A percentile compares a stretch with the other conserved stretches of the same genome.
phyloP scores from a whole-genome alignment of 2,329 filamentous ascomycete species.

The Acrodontium crateriforme region DNA sequence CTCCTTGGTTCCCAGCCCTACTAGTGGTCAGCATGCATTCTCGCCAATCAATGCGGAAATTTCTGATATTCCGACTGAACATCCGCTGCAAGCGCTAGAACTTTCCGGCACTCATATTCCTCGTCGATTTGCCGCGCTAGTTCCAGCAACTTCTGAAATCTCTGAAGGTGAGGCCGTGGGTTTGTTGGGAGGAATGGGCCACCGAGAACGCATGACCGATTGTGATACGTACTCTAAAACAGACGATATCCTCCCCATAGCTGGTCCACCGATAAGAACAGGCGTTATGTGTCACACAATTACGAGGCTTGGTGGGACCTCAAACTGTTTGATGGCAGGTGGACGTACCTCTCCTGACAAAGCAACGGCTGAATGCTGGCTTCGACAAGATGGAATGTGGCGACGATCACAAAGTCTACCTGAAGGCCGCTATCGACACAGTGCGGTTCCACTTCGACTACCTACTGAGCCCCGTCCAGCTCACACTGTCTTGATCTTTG shows the following conservation, averaged over 20 bases:
- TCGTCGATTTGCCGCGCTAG: conserved; percentile 28
- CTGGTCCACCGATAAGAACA: conserved; percentile 18
- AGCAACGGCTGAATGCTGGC: conserved; percentile 61
- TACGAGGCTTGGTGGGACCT: conserved; percentile 44
- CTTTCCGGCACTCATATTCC: conserved; percentile 10
- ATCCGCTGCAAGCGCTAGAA: conserved; percentile 15
- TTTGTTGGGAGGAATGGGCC: conserved; percentile 33
- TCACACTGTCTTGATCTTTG: conserved; percentile 30
- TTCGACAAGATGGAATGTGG: conserved; percentile 52
- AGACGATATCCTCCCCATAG: conserved; percentile 13
- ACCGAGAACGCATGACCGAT: conserved; percentile 34
- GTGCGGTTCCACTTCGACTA: conserved; percentile 36
- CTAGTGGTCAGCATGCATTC: conserved; percentile 3
- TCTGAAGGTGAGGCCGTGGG: conserved; percentile 20
- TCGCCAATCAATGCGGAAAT: conserved; percentile 1
- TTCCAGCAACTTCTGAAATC: conserved; percentile 17
- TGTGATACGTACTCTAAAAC: conserved; percentile 30
- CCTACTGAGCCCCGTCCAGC: conserved; percentile 18
- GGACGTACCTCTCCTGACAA: conserved; percentile 64
- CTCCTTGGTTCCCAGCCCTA: conserved; percentile 8
- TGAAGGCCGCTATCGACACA: conserved; percentile 61
- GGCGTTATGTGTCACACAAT: conserved; percentile 60
- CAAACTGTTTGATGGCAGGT: conserved; percentile 53
- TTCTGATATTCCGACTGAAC: conserved; percentile 13
- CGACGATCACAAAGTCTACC: conserved; percentile 51